These are phyloP conservation scores for Emergomyces orientalis DNA, from an alignment of 2,329 filamentous ascomycete species.

Conservation along the genomic window DNA sequence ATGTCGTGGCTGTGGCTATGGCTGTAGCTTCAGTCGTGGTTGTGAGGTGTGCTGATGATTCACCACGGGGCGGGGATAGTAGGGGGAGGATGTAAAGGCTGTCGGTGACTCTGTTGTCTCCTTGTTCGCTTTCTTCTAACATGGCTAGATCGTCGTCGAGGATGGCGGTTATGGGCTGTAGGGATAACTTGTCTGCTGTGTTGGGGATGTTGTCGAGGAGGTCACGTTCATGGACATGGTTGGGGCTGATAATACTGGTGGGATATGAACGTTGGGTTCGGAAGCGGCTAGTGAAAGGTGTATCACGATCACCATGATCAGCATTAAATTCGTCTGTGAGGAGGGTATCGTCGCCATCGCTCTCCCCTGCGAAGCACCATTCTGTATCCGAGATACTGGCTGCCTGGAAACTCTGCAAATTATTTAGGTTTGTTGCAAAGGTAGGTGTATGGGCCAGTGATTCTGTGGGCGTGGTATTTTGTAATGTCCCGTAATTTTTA, in stretches of 20 bases:
- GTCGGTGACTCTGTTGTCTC: neutral
- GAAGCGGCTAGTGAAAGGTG: neutral
- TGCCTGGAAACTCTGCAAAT: neutral
- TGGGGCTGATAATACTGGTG: neutral
- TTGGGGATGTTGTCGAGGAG: neutral
- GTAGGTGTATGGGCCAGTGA: neutral
- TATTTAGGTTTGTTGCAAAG: neutral
- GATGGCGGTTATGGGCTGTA: neutral
- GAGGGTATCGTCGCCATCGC: neutral
- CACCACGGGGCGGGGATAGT: neutral
- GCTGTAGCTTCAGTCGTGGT: neutral
- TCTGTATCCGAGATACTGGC: conserved; percentile 4
- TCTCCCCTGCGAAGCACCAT: conserved; percentile 2
- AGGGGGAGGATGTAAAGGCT: neutral
- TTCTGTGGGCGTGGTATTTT: neutral
- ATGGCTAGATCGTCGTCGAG: neutral
- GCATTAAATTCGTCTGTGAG: neutral
- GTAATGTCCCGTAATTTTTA: neutral
- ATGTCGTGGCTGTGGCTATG: neutral
- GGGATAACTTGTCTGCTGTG: neutral
- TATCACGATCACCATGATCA: neutral
- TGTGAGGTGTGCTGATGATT: neutral
- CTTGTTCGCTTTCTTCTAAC: neutral
- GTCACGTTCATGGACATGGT: neutral
- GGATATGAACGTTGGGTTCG: neutral